These are phyloP conservation scores for Trypanosoma mega DNA, from an alignment of 208 protist genomes.

Conservation along the genomic window DNA sequence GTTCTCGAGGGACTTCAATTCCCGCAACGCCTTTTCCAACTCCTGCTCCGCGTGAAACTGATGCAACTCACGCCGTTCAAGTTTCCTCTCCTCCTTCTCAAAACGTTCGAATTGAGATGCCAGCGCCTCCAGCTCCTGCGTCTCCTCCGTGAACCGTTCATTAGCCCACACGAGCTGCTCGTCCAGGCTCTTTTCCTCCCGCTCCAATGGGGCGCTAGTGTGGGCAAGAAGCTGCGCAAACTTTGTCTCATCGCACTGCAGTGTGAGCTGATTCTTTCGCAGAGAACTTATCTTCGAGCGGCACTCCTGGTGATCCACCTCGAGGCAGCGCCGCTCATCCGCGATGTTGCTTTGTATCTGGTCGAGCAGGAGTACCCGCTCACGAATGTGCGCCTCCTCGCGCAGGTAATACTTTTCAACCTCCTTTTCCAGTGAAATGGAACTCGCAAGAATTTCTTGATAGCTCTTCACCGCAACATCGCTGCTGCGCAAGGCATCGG, in stretches of 20 bases:
- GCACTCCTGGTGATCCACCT: constrained; percentile 86
- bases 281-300: constrained; percentile 70
- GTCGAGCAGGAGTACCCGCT: constrained; percentile 75
- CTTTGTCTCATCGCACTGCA: constrained; percentile 53
- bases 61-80: constrained; percentile 45
- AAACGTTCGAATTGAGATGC: constrained; percentile 40
- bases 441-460: constrained; percentile 31
- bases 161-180: constrained; percentile 36
- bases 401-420: constrained; percentile 73
- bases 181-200: constrained; percentile 53
- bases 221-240: constrained; percentile 35
- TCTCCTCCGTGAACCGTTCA: constrained; percentile 41
- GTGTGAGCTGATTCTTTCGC: constrained; percentile 37
- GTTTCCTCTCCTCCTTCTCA: constrained; percentile 38
- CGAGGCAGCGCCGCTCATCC: constrained; percentile 79
- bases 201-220: constrained; percentile 38
- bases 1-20: constrained; percentile 38
- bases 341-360: constrained; percentile 75
- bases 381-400: constrained; percentile 79
- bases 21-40: constrained; percentile 51
- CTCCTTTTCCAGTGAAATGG: constrained; percentile 57
- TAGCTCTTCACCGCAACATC: constrained; percentile 26
- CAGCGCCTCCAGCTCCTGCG: constrained; percentile 39
- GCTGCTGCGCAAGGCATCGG: constrained; percentile 10
- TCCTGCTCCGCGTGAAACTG: constrained; percentile 59